These are phyloP conservation scores for Ramaria sp. DNA, from an alignment of 768 basidiomycete genomes.

Conservation along the genomic window DNA sequence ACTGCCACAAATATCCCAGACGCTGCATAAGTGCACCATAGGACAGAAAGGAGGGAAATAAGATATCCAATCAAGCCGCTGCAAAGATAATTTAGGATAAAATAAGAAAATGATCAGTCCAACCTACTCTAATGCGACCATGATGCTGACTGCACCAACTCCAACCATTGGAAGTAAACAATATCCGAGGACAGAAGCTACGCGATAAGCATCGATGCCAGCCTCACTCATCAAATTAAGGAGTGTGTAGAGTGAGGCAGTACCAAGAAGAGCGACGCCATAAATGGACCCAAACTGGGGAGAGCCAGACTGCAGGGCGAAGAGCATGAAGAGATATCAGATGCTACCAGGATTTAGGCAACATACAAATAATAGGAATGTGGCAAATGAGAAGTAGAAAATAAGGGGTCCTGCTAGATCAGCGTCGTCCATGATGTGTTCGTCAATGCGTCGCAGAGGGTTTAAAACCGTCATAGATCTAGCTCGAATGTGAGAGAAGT, in stretches of 20 bases:
- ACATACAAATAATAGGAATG: slow-evolving; percentile 84
- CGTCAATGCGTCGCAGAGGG: slow-evolving; percentile 73
- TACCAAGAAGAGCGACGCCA: slow-evolving; percentile 93
- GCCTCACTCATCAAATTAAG: slow-evolving; percentile 95
- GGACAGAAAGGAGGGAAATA: slow-evolving; percentile 67
- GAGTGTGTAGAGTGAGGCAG: slow-evolving; percentile 82
- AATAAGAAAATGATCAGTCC: slow-evolving; percentile 6
- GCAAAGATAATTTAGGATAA: slow-evolving; percentile 11
- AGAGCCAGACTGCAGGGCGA: slow-evolving; percentile 72
- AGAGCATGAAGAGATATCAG: not conserved
- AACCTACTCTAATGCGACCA: slow-evolving; percentile 79
- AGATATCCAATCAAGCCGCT: slow-evolving; percentile 83
- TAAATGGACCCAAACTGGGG: slow-evolving; percentile 99
- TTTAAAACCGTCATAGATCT: slow-evolving; percentile 96
- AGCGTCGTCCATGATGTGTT: slow-evolving; percentile 97
- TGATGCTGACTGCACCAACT: slow-evolving; percentile 79
- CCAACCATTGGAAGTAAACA: slow-evolving; percentile 96
- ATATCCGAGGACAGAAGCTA: slow-evolving; percentile 91
- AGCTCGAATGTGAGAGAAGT: slow-evolving; percentile 88
- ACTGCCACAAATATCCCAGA: slow-evolving; percentile 94
- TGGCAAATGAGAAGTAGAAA: slow-evolving; percentile 91
- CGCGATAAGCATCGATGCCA: slow-evolving; percentile 91
- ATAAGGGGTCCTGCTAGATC: slow-evolving; percentile 94
- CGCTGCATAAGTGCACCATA: slow-evolving; percentile 97
- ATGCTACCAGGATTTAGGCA: not conserved